Percentiles rank a stretch among this genome's conserved stretches.
phyloP scores from a whole-genome alignment of 169 alveolate species.

The Eimeria necatrix region DNA sequence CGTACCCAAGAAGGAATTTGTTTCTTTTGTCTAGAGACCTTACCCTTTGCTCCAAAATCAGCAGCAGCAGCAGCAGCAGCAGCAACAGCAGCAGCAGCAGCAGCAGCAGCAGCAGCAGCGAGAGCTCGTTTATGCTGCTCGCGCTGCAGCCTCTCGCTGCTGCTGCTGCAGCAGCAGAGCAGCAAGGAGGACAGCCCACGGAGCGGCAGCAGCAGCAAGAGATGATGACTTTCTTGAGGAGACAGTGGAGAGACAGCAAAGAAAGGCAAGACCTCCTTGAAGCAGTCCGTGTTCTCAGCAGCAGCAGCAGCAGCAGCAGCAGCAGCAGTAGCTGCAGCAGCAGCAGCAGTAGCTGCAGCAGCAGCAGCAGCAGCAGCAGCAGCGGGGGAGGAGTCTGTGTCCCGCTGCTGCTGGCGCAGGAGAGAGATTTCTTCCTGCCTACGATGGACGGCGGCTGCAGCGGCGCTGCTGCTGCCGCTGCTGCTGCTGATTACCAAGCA shows the following conservation, averaged over 20 bases:
- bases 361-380: not conserved
- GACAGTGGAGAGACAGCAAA: not conserved
- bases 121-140: not conserved
- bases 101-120: too few relatives aligned
- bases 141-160: constrained; percentile 6
- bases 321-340: too few relatives aligned
- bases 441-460: not conserved
- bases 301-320: too few relatives aligned
- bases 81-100: not conserved
- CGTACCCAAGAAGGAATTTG: not conserved
- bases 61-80: not conserved
- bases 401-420: not conserved
- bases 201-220: not conserved
- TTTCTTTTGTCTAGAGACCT: not conserved
- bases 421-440: not conserved
- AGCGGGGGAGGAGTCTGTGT: not conserved
- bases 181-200: not conserved
- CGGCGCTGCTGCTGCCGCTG: not conserved
- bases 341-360: too few relatives aligned
- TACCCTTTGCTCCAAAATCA: not conserved
- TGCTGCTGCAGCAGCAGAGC: not conserved
- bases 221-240: not conserved
- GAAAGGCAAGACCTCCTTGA: not conserved
- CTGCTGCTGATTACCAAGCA: too few relatives aligned
- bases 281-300: not conserved